phyloP scores from a whole-genome alignment of 371 early-diverging fungal species.

The Lichtheimia hyalospora region DNA sequence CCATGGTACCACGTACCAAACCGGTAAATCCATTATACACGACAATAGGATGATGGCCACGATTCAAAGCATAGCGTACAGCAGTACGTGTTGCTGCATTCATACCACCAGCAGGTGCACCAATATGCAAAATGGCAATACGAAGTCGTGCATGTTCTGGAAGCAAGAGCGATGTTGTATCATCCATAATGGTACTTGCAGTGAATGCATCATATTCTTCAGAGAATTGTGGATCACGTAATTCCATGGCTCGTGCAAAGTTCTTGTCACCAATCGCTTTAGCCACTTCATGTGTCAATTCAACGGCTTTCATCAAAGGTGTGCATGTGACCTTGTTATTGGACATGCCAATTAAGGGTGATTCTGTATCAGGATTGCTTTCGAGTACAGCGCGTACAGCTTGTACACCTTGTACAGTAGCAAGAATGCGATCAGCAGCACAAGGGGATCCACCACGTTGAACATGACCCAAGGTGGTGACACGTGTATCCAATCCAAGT shows the following conservation, averaged over 20 bases:
- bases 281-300: conserved; percentile 65
- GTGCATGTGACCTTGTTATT: conserved; percentile 78
- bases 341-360: conserved; percentile 87
- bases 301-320: conserved; percentile 91
- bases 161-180: conserved; percentile 14
- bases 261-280: conserved; percentile 75
- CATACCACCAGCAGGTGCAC: conserved; percentile 84
- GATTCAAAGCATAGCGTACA: conserved; percentile 84
- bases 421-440: conserved; percentile 88
- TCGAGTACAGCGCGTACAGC: conserved; percentile 91
- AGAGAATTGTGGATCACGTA: conserved; percentile 84
- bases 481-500: conserved; percentile 88
- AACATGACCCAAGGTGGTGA: conserved; percentile 97
- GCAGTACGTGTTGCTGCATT: conserved; percentile 48
- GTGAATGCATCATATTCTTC: conserved; percentile 33
- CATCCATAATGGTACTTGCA: conserved; percentile 33
- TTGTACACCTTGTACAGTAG: conserved; percentile 87
- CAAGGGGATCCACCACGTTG: conserved; percentile 97
- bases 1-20: conserved; percentile 78
- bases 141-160: conserved; percentile 57
- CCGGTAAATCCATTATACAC: conserved; percentile 96
- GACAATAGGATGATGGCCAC: conserved; percentile 77
- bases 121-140: conserved; percentile 91
- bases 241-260: conserved; percentile 81
- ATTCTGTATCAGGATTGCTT: conserved; percentile 75